Percentiles rank a stretch among this genome's conserved stretches.
Conservation (phyloP, 2,329 filamentous ascomycete genomes). For the Lomentospora prolificans region DNA sequence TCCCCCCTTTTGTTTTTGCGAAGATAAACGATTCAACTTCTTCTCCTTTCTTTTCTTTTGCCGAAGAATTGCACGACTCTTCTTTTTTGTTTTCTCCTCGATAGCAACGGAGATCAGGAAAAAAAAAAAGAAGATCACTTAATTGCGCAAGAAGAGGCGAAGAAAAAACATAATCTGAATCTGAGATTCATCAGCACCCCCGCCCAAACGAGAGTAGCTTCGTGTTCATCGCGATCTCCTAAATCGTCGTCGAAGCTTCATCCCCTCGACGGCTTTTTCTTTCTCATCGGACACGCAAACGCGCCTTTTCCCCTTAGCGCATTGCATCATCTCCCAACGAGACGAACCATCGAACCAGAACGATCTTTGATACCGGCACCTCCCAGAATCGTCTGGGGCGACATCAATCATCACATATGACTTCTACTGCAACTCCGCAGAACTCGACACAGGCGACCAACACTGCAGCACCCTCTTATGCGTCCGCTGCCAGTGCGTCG, state of each 20-base stretch:
- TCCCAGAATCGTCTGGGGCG: conserved; percentile 10
- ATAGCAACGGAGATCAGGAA: too few relatives aligned
- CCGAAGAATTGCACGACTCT: background rate
- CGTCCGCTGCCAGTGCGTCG: conserved; percentile 53
- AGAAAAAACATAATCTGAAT: background rate
- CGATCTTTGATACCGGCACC: background rate
- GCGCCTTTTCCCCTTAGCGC: background rate
- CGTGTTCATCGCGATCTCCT: background rate
- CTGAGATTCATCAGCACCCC: background rate
- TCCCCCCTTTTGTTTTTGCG: background rate
- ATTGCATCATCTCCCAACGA: background rate
- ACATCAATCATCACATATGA: conserved; percentile 34
- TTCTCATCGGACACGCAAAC: background rate
- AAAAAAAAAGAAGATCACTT: background rate
- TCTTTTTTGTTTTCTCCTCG: conserved; percentile 3
- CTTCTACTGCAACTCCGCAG: conserved; percentile 48
- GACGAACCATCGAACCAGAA: background rate
- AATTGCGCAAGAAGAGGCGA: background rate
- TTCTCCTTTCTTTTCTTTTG: conserved; percentile 8
- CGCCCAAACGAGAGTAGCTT: background rate
- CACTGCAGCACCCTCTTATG: conserved; percentile 52
- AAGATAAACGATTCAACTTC: background rate
- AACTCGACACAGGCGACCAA: conserved; percentile 47
- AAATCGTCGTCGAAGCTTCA: background rate
- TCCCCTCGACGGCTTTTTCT: background rate